Evolutionary conservation across 139 green algal genomes (phyloP).

Genomic region (Chlorella sp.): DNA sequence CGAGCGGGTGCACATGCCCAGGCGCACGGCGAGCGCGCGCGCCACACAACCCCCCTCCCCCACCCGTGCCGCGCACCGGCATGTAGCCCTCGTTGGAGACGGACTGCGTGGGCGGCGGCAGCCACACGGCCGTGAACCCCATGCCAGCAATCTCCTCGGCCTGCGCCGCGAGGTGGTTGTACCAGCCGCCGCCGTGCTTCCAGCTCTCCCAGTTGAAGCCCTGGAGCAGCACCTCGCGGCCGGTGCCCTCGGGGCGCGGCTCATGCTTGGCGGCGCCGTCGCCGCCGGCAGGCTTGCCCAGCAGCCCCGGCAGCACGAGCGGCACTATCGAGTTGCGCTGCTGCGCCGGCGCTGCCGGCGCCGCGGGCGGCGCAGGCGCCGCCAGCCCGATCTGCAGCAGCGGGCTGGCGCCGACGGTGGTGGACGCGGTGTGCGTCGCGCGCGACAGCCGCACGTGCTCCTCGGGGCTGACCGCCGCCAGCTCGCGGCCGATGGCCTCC

Average conservation of each 20-base stretch:
- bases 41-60: too few relatives aligned
- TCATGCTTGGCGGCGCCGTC: too few relatives aligned
- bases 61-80: slow-evolving; percentile 25
- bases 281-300: too few relatives aligned
- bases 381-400: not conserved
- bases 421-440: not conserved
- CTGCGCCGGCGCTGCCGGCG: not conserved
- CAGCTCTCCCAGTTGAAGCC: slow-evolving; percentile 41
- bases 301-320: slow-evolving; percentile 14
- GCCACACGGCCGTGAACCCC: slow-evolving; percentile 93
- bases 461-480: slow-evolving; percentile 18
- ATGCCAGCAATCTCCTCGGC: slow-evolving; percentile 61
- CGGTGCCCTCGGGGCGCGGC: slow-evolving; percentile 65
- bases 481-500: slow-evolving; percentile 21
- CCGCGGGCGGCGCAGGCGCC: not conserved
- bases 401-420: not conserved
- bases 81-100: slow-evolving; percentile 89
- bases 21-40: too few relatives aligned
- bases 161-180: slow-evolving; percentile 35
- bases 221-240: slow-evolving; percentile 88
- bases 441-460: slow-evolving; percentile 46
- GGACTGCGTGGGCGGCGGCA: slow-evolving; percentile 90
- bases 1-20: too few relatives aligned
- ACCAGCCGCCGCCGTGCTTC: slow-evolving; percentile 68
- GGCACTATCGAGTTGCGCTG: not conserved